phyloP scores from a whole-genome alignment of 495 filamentous ascomycete genomes.

The Pseudomonodictys pantanalensis region DNA sequence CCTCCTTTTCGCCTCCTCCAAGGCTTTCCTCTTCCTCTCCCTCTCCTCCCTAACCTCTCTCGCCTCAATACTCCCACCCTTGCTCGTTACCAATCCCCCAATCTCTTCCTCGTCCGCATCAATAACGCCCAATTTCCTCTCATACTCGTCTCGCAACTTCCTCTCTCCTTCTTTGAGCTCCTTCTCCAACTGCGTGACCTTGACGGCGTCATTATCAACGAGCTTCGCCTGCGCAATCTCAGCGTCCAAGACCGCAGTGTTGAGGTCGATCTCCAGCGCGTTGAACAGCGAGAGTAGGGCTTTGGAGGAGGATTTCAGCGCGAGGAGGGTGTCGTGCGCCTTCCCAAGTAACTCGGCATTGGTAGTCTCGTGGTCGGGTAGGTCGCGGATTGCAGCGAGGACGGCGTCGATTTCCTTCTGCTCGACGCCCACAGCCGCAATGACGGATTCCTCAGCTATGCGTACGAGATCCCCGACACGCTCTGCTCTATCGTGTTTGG shows the following conservation, averaged over 20 bases:
- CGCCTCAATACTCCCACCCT: slow-evolving; percentile 24
- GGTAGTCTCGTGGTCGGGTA: slow-evolving; percentile 15
- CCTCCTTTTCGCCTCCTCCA: slow-evolving; percentile 37
- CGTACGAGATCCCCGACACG: slow-evolving; percentile 33
- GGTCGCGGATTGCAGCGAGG: slow-evolving; percentile 26
- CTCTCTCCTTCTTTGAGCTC: slow-evolving; percentile 31
- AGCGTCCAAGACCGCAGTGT: slow-evolving; percentile 24
- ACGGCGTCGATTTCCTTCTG: slow-evolving; percentile 36
- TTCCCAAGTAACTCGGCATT: slow-evolving; percentile 27
- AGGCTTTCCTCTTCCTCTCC: slow-evolving; percentile 25
- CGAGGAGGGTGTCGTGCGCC: slow-evolving; percentile 29
- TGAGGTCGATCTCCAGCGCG: slow-evolving; percentile 33
- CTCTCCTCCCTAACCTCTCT: slow-evolving; percentile 20
- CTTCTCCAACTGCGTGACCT: slow-evolving; percentile 21
- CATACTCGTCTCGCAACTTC: slow-evolving; percentile 34
- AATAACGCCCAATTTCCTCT: slow-evolving; percentile 33
- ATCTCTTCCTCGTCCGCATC: slow-evolving; percentile 24
- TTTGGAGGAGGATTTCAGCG: slow-evolving; percentile 26
- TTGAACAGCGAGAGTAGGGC: slow-evolving; percentile 39
- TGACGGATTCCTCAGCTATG: slow-evolving; percentile 37
- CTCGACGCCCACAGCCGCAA: slow-evolving; percentile 36
- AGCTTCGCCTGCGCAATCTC: slow-evolving; percentile 34
- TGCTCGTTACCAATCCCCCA: slow-evolving; percentile 18
- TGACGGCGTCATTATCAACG: slow-evolving; percentile 17
- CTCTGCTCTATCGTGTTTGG: slow-evolving; percentile 21